Conservation (phyloP, 2,329 filamentous ascomycete genomes). For the Gnomoniopsis sp. region DNA sequence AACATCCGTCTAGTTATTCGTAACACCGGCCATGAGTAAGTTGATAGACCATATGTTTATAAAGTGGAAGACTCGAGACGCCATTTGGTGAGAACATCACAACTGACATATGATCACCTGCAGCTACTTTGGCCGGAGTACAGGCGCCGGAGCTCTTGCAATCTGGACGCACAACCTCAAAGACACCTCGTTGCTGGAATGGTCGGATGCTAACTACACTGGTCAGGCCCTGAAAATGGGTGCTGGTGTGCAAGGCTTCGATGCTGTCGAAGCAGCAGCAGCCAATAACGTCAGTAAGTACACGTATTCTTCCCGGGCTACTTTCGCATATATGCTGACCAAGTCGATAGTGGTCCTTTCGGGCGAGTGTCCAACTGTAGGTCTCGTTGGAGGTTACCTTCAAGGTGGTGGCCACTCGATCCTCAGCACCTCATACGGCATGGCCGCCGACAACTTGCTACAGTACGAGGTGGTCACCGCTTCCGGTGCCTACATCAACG, state of each 20-base stretch:
- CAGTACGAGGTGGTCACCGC: slow-evolving; percentile 45
- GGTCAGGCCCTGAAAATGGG: slow-evolving; percentile 53
- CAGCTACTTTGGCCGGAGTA: slow-evolving; percentile 15
- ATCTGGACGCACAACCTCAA: slow-evolving; percentile 47
- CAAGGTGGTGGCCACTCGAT: slow-evolving; percentile 53
- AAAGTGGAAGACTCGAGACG: too few relatives aligned
- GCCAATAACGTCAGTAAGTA: slow-evolving; percentile 33
- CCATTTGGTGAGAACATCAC: background rate
- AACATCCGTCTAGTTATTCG: slow-evolving; percentile 42
- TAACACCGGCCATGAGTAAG: slow-evolving; percentile 42
- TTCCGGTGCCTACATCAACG: slow-evolving; percentile 38
- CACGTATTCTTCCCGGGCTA: background rate
- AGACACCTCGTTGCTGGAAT: slow-evolving; percentile 22
- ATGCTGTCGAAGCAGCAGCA: slow-evolving; percentile 47
- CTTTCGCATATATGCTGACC: background rate
- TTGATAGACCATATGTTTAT: background rate
- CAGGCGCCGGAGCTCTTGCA: slow-evolving; percentile 32
- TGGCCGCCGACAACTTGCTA: slow-evolving; percentile 47
- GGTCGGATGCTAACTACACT: slow-evolving; percentile 27
- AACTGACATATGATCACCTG: background rate
- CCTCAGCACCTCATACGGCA: slow-evolving; percentile 45
- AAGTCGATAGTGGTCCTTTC: slow-evolving; percentile 20
- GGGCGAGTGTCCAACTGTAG: slow-evolving; percentile 37
- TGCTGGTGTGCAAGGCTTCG: slow-evolving; percentile 50
- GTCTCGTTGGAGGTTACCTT: slow-evolving; percentile 43